These are phyloP conservation scores for Maudiozyma serrabonitensis DNA, from an alignment of 805 yeast species.

Conservation along the genomic window DNA sequence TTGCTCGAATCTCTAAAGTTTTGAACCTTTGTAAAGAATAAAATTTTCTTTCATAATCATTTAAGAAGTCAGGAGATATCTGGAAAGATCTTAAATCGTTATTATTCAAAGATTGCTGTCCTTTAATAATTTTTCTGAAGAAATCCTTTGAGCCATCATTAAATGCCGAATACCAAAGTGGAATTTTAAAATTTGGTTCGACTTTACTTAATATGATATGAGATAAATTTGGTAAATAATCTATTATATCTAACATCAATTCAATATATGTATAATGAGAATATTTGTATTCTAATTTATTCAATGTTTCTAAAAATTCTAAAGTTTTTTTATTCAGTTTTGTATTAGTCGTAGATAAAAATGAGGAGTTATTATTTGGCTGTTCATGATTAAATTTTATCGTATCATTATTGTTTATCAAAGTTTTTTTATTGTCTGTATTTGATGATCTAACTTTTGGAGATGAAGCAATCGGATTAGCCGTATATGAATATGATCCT, in stretches of 20 bases:
- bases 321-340: not conserved
- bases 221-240: slow-evolving; percentile 38
- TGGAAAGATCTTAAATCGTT: slow-evolving; percentile 25
- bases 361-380: not conserved
- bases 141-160: slow-evolving; percentile 28
- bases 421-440: not conserved
- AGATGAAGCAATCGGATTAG: slow-evolving; percentile 1
- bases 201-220: slow-evolving; percentile 36
- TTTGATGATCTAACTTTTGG: not conserved
- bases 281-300: slow-evolving; percentile 16
- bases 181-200: slow-evolving; percentile 45
- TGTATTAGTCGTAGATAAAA: not conserved
- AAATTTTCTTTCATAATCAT: slow-evolving; percentile 21
- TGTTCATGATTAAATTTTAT: not conserved
- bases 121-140: slow-evolving; percentile 25
- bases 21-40: slow-evolving; percentile 23
- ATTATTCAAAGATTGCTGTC: slow-evolving; percentile 25
- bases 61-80: slow-evolving; percentile 19
- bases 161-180: slow-evolving; percentile 33
- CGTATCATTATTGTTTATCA: not conserved
- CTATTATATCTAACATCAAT: slow-evolving; percentile 34
- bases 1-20: slow-evolving; percentile 18
- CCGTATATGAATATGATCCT: slow-evolving; percentile 19
- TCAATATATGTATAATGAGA: slow-evolving; percentile 29
- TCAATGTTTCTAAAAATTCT: slow-evolving; percentile 3